phyloP scores from a whole-genome alignment of 2,329 filamentous ascomycete species.

The Fusarium sp. region DNA sequence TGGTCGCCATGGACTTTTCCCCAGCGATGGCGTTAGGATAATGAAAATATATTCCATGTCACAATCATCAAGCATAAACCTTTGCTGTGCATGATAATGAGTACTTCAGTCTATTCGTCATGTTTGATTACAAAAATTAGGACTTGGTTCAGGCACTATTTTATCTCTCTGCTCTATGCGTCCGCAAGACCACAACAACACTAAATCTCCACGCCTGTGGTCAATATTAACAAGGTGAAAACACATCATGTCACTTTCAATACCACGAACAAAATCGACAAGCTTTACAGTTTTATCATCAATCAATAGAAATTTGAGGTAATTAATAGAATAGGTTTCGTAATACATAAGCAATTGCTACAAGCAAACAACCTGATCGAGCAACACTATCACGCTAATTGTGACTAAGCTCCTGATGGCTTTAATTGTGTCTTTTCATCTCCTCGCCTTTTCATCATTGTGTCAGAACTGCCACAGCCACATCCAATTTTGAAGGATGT shows the following conservation, averaged over 20 bases:
- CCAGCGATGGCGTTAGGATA: constrained; percentile 44
- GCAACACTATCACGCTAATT: constrained; percentile 6
- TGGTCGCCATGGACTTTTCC: constrained; percentile 28
- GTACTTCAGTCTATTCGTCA: not conserved
- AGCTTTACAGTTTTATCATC: not conserved
- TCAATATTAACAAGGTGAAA: too few relatives aligned
- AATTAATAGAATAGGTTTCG: constrained; percentile 23
- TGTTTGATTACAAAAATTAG: not conserved
- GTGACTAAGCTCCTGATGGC: not conserved
- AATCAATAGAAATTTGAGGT: not conserved
- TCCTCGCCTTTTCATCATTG: constrained; percentile 4
- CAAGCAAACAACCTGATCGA: constrained; percentile 26
- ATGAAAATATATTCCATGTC: constrained; percentile 22
- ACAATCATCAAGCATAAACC: not conserved
- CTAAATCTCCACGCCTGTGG: too few relatives aligned
- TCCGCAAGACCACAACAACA: too few relatives aligned
- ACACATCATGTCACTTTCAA: too few relatives aligned
- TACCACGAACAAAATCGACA: not conserved
- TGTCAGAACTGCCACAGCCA: not conserved
- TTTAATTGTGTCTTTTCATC: constrained; percentile 1
- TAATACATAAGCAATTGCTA: constrained; percentile 40
- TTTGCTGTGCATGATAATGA: not conserved
- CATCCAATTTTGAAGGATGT: not conserved
- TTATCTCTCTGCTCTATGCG: too few relatives aligned
- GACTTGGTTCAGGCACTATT: too few relatives aligned